phyloP scores from a whole-genome alignment of 2,329 filamentous ascomycete species.

The Neofusicoccum kwambonambiense region DNA sequence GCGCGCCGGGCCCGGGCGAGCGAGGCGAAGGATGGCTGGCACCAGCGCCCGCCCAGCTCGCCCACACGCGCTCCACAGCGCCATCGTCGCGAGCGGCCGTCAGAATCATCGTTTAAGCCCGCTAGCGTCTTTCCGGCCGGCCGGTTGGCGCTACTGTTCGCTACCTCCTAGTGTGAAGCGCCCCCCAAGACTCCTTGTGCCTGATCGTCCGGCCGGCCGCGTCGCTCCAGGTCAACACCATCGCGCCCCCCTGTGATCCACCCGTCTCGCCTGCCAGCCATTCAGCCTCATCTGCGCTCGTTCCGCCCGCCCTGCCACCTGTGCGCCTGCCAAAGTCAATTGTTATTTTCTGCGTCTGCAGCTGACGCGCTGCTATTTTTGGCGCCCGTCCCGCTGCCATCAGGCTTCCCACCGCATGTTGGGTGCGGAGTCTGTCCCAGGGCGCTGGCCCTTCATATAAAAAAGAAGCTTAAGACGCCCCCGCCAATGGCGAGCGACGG shows the following conservation, averaged over 20 bases:
- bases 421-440: not conserved
- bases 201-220: conserved; percentile 3
- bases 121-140: not conserved
- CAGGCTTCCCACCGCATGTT: not conserved
- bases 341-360: too few relatives aligned
- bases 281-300: not conserved
- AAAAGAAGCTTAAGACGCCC: conserved; percentile 5
- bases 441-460: not conserved
- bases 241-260: not conserved
- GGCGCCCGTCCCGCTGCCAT: not conserved
- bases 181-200: not conserved
- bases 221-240: not conserved
- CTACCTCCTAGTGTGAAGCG: not conserved
- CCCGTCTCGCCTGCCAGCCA: not conserved
- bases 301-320: not conserved
- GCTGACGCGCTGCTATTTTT: too few relatives aligned
- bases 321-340: not conserved
- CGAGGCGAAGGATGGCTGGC: not conserved
- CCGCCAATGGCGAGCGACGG: not conserved
- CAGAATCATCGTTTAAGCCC: not conserved
- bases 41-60: too few relatives aligned
- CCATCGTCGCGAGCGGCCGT: not conserved
- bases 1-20: not conserved
- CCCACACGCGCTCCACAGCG: too few relatives aligned
- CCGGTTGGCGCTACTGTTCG: not conserved